These are phyloP conservation scores for Geranomyces michiganensis DNA, from an alignment of 192 early-diverging fungal species.

Conservation along the genomic window DNA sequence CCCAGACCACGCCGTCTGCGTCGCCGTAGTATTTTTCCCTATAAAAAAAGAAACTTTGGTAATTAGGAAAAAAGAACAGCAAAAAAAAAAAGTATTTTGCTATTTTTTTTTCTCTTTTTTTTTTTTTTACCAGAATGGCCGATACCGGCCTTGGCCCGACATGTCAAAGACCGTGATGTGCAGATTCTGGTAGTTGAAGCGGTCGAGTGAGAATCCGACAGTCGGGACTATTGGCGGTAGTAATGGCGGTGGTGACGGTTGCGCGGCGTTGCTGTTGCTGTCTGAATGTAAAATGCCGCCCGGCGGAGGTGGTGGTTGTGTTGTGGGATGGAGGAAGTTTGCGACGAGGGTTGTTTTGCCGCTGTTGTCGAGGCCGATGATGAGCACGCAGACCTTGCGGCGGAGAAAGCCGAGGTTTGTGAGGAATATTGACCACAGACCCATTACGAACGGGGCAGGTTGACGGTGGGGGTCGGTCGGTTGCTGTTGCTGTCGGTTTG, in stretches of 20 bases:
- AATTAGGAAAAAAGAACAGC: no score
- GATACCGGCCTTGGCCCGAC: slow-evolving; percentile 50
- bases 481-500: no score
- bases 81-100: no score
- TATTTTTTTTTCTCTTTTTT: no score
- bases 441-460: slow-evolving; percentile 15
- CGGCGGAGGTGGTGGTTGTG: background rate
- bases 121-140: slow-evolving; percentile 42
- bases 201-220: slow-evolving; percentile 42
- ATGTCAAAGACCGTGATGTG: slow-evolving; percentile 50
- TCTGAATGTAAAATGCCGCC: background rate
- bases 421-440: slow-evolving; percentile 7
- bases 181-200: slow-evolving; percentile 32
- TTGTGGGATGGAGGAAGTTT: slow-evolving; percentile 34
- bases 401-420: slow-evolving; percentile 16
- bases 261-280: background rate
- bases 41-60: background rate
- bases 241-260: slow-evolving; percentile 1
- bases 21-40: slow-evolving; percentile 41
- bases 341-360: slow-evolving; percentile 46
- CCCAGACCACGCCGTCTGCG: slow-evolving; percentile 49
- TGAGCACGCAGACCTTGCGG: slow-evolving; percentile 11
- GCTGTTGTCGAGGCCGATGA: slow-evolving; percentile 43
- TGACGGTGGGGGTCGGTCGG: background rate
- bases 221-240: slow-evolving; percentile 35